Conservation (phyloP, 768 basidiomycete genomes). For the Calocera cornea region DNA sequence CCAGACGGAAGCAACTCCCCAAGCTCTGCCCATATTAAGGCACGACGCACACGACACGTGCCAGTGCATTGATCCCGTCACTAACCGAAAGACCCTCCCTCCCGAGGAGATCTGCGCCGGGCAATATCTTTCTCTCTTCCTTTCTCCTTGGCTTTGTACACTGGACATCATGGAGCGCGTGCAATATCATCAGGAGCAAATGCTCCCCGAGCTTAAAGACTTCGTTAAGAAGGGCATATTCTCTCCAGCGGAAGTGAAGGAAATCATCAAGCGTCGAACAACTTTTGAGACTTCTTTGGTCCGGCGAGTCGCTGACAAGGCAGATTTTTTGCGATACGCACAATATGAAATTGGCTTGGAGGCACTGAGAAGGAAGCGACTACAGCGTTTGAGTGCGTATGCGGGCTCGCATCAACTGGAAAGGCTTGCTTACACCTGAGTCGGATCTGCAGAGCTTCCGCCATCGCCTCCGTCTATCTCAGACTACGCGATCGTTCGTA, state of each 20-base stretch:
- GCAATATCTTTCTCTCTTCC: neutral
- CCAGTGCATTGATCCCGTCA: too few relatives aligned
- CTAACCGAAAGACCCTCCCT: too few relatives aligned
- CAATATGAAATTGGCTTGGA: constrained; percentile 85
- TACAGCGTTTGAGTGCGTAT: constrained; percentile 52
- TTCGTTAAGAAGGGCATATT: constrained; percentile 75
- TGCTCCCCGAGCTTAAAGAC: constrained; percentile 92
- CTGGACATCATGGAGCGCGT: constrained; percentile 67
- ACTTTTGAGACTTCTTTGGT: constrained; percentile 72
- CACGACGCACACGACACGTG: too few relatives aligned
- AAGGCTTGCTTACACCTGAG: neutral
- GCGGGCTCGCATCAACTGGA: neutral
- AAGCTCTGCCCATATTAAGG: too few relatives aligned
- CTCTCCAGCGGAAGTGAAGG: constrained; percentile 58
- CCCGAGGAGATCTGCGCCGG: too few relatives aligned
- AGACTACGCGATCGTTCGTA: constrained; percentile 68
- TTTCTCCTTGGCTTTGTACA: neutral
- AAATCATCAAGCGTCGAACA: constrained; percentile 75
- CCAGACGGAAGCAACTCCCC: too few relatives aligned
- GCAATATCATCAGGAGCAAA: constrained; percentile 89
- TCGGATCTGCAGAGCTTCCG: constrained; percentile 29
- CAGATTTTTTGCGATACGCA: constrained; percentile 82
- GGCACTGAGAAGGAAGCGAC: constrained; percentile 59
- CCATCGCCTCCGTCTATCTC: constrained; percentile 51
- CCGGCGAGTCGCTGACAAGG: constrained; percentile 68